Evolutionary conservation across 225 moss, liverwort and hornwort genomes (phyloP).

Genomic region (Thuidium tamariscinum): DNA sequence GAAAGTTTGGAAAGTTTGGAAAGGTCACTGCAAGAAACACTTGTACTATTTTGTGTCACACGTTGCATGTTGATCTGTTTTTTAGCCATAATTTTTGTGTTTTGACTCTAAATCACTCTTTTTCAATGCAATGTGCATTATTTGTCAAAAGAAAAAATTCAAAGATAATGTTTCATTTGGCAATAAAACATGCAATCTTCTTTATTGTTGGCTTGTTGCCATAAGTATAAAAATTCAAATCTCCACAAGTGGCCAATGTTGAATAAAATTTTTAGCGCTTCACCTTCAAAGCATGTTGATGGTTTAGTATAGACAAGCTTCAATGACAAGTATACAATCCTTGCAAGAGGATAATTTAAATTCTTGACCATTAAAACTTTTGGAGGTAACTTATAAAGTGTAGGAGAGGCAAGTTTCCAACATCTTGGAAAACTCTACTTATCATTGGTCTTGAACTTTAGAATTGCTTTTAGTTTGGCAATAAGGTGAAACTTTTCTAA

Average conservation of each 20-base stretch:
- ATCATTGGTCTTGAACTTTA: not conserved
- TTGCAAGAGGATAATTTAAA: not conserved
- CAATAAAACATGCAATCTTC: not conserved
- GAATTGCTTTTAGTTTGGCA: not conserved
- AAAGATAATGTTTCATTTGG: not conserved
- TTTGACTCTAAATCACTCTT: too few relatives aligned
- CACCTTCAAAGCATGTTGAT: fast-evolving
- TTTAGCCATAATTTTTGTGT: too few relatives aligned
- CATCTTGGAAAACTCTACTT: not conserved
- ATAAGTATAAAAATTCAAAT: not conserved
- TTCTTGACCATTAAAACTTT: not conserved
- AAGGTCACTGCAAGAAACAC: too few relatives aligned
- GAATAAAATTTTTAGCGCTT: not conserved
- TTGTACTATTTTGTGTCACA: too few relatives aligned
- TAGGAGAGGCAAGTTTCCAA: fast-evolving
- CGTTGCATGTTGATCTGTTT: too few relatives aligned
- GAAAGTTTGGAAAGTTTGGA: too few relatives aligned
- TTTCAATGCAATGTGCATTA: not conserved
- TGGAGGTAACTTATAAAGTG: not conserved
- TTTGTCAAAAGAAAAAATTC: not conserved
- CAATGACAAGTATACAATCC: not conserved
- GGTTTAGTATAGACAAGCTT: not conserved
- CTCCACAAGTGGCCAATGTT: not conserved
- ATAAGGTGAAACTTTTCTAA: not conserved
- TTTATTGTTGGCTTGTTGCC: too few relatives aligned